phyloP scores from a whole-genome alignment of 2,329 filamentous ascomycete genomes.

The Epichloe sibirici region DNA sequence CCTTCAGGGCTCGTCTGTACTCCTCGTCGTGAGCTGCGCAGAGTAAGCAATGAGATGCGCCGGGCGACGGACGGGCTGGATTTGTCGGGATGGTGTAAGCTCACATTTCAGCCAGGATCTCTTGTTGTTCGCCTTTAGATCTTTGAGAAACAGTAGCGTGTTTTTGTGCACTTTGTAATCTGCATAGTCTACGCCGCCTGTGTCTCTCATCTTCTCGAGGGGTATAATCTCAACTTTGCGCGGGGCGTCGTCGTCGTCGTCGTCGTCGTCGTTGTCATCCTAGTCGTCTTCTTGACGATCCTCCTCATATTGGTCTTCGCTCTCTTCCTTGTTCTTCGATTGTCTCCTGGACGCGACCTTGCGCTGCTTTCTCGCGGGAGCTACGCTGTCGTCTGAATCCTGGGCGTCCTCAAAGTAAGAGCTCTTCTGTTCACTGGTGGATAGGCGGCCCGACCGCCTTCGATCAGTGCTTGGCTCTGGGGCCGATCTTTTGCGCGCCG shows the following conservation, averaged over 20 bases:
- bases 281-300: constrained; percentile 10
- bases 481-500: background rate
- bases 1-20: constrained; percentile 64
- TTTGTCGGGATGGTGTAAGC: constrained; percentile 3
- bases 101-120: constrained; percentile 47
- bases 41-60: background rate
- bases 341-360: constrained; percentile 14
- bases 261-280: constrained; percentile 19
- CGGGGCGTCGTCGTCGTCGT: constrained; percentile 24
- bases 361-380: constrained; percentile 16
- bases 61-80: too few relatives aligned
- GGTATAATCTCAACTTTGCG: constrained; percentile 24
- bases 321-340: constrained; percentile 1
- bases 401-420: constrained; percentile 33
- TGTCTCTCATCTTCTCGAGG: constrained; percentile 22
- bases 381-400: constrained; percentile 7
- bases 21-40: constrained; percentile 61
- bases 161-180: constrained; percentile 44
- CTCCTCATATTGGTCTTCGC: constrained; percentile 15
- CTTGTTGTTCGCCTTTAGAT: constrained; percentile 48
- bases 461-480: constrained; percentile 12
- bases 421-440: constrained; percentile 34
- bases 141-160: constrained; percentile 43
- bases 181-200: constrained; percentile 30
- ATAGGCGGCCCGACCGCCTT: constrained; percentile 35